Evolutionary conservation across 441 rosid genomes (phyloP).

Genomic region (Adansonia madagascariensis): DNA sequence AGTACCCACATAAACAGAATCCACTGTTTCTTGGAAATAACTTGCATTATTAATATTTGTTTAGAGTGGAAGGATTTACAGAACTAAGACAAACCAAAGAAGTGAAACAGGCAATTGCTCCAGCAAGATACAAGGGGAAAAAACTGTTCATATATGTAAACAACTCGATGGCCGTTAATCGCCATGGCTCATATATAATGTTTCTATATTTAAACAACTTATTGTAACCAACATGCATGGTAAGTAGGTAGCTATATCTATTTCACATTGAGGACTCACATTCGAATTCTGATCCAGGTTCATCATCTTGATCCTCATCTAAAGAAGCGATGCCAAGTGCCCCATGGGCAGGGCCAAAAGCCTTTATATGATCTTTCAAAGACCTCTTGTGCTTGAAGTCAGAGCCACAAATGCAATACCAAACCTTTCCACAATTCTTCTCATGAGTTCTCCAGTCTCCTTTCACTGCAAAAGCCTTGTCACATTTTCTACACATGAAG

Average conservation of each 20-base stretch:
- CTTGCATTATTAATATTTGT: background rate
- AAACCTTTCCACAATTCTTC: slow-evolving; percentile 67
- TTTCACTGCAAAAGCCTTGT: slow-evolving; percentile 64
- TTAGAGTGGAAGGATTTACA: background rate
- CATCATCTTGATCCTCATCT: slow-evolving; percentile 51
- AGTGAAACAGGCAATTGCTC: background rate
- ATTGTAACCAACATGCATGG: no score
- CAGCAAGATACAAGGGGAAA: background rate
- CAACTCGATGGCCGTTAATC: background rate
- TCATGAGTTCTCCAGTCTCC: slow-evolving; percentile 86
- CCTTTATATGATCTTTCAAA: slow-evolving; percentile 62
- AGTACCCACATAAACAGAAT: background rate
- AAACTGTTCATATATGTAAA: background rate
- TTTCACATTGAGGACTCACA: no score
- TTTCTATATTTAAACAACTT: no score
- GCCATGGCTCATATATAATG: no score
- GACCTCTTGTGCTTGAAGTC: slow-evolving; percentile 75
- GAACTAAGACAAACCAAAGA: background rate
- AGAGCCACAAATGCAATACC: slow-evolving; percentile 72
- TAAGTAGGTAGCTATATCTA: no score
- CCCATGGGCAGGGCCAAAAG: slow-evolving; percentile 61
- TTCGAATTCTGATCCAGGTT: slow-evolving; percentile 49
- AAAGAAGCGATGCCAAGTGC: slow-evolving; percentile 26
- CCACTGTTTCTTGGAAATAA: background rate
- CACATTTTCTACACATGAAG: slow-evolving; percentile 64